These are phyloP conservation scores for Amylostereum areolatum DNA, from an alignment of 1,284 basidiomycete species.

Conservation along the genomic window DNA sequence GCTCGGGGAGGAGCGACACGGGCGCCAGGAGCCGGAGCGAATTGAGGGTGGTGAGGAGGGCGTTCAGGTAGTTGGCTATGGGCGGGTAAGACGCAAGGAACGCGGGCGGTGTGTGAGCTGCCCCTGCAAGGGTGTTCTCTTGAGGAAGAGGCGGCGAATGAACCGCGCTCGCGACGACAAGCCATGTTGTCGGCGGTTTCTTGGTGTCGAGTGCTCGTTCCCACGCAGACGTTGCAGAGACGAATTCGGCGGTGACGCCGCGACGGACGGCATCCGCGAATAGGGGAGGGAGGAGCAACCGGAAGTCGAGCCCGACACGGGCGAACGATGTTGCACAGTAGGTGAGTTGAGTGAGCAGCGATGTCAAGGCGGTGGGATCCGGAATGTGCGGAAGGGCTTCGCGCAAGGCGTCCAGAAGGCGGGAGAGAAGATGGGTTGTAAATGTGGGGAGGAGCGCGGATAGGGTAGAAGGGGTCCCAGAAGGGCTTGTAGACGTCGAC, in stretches of 20 bases:
- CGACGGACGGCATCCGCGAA: conserved; percentile 55
- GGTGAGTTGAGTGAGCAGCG: conserved; percentile 85
- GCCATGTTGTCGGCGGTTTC: conserved; percentile 10
- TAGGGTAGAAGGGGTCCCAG: conserved; percentile 21
- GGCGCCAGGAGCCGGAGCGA: conserved; percentile 79
- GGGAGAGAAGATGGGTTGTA: conserved; percentile 42
- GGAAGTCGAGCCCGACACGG: conserved; percentile 87
- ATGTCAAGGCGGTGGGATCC: conserved; percentile 67
- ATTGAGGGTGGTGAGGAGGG: conserved; percentile 72
- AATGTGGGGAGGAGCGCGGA: conserved; percentile 51
- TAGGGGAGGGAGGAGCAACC: conserved; percentile 53
- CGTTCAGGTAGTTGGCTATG: conserved; percentile 73
- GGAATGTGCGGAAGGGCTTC: conserved; percentile 45
- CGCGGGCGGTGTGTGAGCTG: conserved; percentile 57
- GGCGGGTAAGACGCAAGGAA: conserved; percentile 72
- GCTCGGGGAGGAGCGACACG: conserved; percentile 38
- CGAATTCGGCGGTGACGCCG: conserved; percentile 36
- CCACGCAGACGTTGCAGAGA: conserved; percentile 17
- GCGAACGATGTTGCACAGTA: conserved; percentile 91
- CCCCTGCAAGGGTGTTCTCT: conserved; percentile 15
- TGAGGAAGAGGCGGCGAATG: conserved; percentile 21
- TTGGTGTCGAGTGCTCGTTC: conserved; percentile 2
- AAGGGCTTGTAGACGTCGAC: conserved; percentile 12
- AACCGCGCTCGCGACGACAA: conserved; percentile 13
- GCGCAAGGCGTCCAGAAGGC: conserved; percentile 53